Percentiles rank a stretch among this genome's conserved stretches.
These are phyloP conservation scores for Plasmodium yoelii DNA, from an alignment of 169 alveolate genomes.

Conservation along the genomic window DNA sequence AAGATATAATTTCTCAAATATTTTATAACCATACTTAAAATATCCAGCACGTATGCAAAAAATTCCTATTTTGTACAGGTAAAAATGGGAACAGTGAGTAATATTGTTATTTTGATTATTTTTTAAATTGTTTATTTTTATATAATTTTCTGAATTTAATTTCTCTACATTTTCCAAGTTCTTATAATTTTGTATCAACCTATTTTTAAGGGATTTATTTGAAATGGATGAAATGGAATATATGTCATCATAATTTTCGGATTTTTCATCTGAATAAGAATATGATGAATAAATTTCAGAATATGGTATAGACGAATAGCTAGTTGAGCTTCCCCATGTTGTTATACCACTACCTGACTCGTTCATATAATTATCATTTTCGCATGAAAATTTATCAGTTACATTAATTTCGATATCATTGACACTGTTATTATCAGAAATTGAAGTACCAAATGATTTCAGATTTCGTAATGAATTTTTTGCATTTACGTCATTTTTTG, in stretches of 20 bases:
- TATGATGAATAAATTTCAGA: background rate
- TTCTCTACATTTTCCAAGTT: conserved; percentile 31
- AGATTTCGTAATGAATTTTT: too few relatives aligned
- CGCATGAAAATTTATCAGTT: background rate
- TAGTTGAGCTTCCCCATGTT: background rate
- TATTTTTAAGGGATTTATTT: conserved; percentile 38
- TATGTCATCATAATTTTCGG: conserved; percentile 1
- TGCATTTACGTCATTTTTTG: too few relatives aligned
- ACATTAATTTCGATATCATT: background rate
- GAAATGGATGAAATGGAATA: conserved; percentile 57
- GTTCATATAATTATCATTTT: background rate
- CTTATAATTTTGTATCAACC: conserved; percentile 6
- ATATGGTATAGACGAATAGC: conserved; percentile 7
- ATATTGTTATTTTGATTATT: conserved; percentile 9
- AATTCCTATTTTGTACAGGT: conserved; percentile 49
- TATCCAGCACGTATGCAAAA: conserved; percentile 51
- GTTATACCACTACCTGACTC: background rate
- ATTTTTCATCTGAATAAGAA: background rate
- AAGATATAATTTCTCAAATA: conserved; percentile 24
- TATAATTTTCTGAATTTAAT: conserved; percentile 3
- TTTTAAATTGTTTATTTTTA: conserved; percentile 35
- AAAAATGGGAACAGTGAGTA: conserved; percentile 9
- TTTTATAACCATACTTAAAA: conserved; percentile 41
- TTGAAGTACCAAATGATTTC: background rate
- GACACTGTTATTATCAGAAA: background rate